These are phyloP conservation scores for Glycyrrhiza uralensis DNA, from an alignment of 306 rosid species.

Conservation along the genomic window DNA sequence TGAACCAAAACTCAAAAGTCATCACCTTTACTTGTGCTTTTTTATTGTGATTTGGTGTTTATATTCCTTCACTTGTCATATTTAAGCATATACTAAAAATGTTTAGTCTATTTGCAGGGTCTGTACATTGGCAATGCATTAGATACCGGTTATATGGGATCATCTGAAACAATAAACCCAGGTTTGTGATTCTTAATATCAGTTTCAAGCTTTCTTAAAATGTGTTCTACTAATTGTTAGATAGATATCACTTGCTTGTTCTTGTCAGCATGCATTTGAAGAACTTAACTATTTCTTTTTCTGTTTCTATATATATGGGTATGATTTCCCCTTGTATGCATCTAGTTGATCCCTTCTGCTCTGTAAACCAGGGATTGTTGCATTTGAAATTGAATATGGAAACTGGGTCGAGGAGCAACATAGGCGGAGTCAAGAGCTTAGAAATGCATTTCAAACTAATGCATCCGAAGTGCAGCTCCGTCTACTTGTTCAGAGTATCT, in stretches of 20 bases:
- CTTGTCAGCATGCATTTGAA: not conserved
- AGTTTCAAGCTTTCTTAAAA: not conserved
- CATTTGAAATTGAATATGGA: slow-evolving; percentile 78
- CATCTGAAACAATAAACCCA: slow-evolving; percentile 49
- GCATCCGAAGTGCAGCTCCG: slow-evolving; percentile 56
- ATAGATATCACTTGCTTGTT: not conserved
- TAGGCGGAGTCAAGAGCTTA: slow-evolving; percentile 56
- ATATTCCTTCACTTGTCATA: not conserved
- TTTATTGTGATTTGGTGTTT: not conserved
- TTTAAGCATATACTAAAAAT: slow-evolving; percentile 5
- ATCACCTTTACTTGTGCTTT: not conserved
- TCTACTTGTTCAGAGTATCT: slow-evolving; percentile 52
- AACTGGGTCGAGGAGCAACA: slow-evolving; percentile 85
- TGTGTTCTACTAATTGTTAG: not conserved
- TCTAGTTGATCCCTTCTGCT: not conserved
- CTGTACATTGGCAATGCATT: slow-evolving; percentile 32
- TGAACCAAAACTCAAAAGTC: slow-evolving; percentile 27
- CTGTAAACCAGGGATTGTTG: slow-evolving; percentile 51
- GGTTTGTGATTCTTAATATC: slow-evolving; percentile 47
- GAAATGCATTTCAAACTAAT: slow-evolving; percentile 65
- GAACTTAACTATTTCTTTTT: not conserved
- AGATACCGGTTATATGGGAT: slow-evolving; percentile 50
- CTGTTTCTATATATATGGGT: not conserved
- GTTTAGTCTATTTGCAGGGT: slow-evolving; percentile 47
- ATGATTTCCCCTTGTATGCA: not conserved